phyloP scores from a whole-genome alignment of 495 filamentous ascomycete species.

The Penicillium riverlandense region DNA sequence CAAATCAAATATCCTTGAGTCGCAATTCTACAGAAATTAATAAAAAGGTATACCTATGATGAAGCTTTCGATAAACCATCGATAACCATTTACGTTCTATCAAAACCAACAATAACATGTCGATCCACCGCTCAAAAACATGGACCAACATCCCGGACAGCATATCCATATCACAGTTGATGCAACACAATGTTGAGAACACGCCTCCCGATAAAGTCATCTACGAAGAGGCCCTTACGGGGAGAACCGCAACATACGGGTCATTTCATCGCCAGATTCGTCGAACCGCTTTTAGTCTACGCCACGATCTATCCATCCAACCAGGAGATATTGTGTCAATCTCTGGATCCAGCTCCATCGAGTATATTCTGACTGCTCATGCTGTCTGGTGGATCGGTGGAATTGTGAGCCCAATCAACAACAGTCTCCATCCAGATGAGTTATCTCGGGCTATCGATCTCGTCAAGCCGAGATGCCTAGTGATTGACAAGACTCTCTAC shows the following conservation, averaged over 20 bases:
- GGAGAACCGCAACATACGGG: no score
- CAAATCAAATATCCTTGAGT: no score
- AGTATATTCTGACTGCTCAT: slow-evolving; percentile 45
- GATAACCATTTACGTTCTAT: no score
- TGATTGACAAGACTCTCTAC: slow-evolving; percentile 19
- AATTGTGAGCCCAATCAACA: slow-evolving; percentile 65
- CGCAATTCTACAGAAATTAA: no score
- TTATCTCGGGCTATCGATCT: slow-evolving; percentile 62
- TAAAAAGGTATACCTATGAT: no score
- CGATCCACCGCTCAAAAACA: neutral
- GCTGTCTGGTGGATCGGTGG: slow-evolving; percentile 74
- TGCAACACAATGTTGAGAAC: neutral
- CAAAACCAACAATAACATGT: neutral
- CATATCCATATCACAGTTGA: slow-evolving; percentile 1
- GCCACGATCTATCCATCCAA: no score
- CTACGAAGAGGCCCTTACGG: neutral
- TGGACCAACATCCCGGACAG: slow-evolving; percentile 1
- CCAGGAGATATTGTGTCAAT: no score
- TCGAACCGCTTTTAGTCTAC: no score
- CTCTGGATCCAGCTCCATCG: neutral
- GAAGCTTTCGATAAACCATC: no score
- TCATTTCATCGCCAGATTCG: no score
- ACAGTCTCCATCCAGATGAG: slow-evolving; percentile 67
- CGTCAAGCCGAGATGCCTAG: slow-evolving; percentile 49
- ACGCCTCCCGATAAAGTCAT: slow-evolving; percentile 1